Conservation (phyloP, 2,329 filamentous ascomycete genomes). For the Calonectria ilicicola region DNA sequence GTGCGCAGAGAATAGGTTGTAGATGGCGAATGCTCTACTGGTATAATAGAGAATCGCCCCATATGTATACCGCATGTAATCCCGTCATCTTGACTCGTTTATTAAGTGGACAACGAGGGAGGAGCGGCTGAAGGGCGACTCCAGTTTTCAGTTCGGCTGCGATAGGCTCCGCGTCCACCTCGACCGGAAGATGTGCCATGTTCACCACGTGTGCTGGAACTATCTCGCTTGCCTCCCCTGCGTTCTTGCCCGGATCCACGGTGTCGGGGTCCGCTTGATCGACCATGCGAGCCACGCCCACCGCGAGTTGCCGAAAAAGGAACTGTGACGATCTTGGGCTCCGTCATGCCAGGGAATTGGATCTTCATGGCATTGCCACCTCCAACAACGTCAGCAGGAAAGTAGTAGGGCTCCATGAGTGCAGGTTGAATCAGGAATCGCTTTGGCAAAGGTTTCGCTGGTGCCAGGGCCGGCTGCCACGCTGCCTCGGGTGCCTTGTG, state of each 20-base stretch:
- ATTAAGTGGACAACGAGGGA: slow-evolving; percentile 41
- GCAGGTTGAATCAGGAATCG: slow-evolving; percentile 59
- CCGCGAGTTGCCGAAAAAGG: slow-evolving; percentile 50
- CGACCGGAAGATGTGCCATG: slow-evolving; percentile 44
- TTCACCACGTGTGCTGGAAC: slow-evolving; percentile 43
- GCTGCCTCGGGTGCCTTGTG: slow-evolving; percentile 70
- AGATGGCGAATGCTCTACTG: slow-evolving; percentile 32
- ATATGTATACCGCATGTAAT: slow-evolving; percentile 20
- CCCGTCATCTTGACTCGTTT: slow-evolving; percentile 23
- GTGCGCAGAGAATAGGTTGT: slow-evolving; percentile 8
- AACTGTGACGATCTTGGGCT: slow-evolving; percentile 52
- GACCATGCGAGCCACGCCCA: slow-evolving; percentile 43
- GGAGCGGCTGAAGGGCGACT: slow-evolving; percentile 46
- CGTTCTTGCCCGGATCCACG: slow-evolving; percentile 45
- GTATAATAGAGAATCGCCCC: slow-evolving; percentile 33
- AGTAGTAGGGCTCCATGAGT: slow-evolving; percentile 50
- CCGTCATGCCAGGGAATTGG: slow-evolving; percentile 55
- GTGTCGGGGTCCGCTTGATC: slow-evolving; percentile 42
- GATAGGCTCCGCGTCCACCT: slow-evolving; percentile 54
- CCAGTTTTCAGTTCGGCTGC: slow-evolving; percentile 57
- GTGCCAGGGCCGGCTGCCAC: slow-evolving; percentile 70
- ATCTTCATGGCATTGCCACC: slow-evolving; percentile 54
- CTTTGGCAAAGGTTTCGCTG: slow-evolving; percentile 66
- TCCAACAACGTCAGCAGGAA: slow-evolving; percentile 47
- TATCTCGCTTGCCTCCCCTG: slow-evolving; percentile 50